Evolutionary conservation across 495 filamentous ascomycete genomes (phyloP).

Genomic region (Lineolata rhizophorae): DNA sequence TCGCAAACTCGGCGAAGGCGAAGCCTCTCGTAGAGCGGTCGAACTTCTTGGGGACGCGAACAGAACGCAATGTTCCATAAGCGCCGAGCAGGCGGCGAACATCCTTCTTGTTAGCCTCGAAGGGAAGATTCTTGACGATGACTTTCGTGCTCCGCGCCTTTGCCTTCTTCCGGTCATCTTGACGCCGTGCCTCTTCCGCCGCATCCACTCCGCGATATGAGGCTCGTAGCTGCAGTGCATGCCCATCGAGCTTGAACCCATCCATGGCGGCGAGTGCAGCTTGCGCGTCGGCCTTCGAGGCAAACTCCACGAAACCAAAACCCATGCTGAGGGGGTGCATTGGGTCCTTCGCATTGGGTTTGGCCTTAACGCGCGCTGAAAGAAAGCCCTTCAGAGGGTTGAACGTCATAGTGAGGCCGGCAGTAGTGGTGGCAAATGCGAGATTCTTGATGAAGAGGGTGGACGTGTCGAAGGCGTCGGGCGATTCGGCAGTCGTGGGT

Average conservation of each 20-base stretch:
- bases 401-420: slow-evolving; percentile 50
- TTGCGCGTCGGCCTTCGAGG: slow-evolving; percentile 48
- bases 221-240: slow-evolving; percentile 60
- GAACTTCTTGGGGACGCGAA: slow-evolving; percentile 88
- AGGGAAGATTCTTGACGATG: slow-evolving; percentile 95
- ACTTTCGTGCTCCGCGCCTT: slow-evolving; percentile 61
- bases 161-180: slow-evolving; percentile 62
- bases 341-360: slow-evolving; percentile 62
- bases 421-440: slow-evolving; percentile 70
- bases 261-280: slow-evolving; percentile 69
- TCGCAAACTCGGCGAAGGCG: slow-evolving; percentile 91
- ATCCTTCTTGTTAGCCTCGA: slow-evolving; percentile 86
- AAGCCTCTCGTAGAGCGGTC: slow-evolving; percentile 73
- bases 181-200: slow-evolving; percentile 64
- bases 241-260: slow-evolving; percentile 62
- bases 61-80: slow-evolving; percentile 79
- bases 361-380: slow-evolving; percentile 68
- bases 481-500: slow-evolving; percentile 18
- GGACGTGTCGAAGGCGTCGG: slow-evolving; percentile 36
- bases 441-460: slow-evolving; percentile 88
- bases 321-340: slow-evolving; percentile 82
- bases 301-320: slow-evolving; percentile 86
- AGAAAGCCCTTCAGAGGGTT: slow-evolving; percentile 64
- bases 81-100: slow-evolving; percentile 61
- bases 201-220: slow-evolving; percentile 73